Evolutionary conservation across 1,284 basidiomycete species (phyloP).

Genomic region (Trichosporon coremiiforme): DNA sequence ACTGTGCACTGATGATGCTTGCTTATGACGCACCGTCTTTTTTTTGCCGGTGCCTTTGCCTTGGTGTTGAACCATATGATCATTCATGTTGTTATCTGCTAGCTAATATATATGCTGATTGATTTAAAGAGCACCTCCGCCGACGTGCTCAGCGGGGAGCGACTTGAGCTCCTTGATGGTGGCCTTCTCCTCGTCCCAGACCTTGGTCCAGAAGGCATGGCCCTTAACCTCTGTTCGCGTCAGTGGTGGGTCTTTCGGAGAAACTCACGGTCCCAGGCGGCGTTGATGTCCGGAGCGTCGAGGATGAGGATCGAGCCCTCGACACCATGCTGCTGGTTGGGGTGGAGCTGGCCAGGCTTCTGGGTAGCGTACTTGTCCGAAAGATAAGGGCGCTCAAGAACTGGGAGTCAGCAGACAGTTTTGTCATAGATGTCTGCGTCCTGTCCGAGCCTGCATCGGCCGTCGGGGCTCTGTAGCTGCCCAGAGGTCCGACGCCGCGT

Average conservation of each 20-base stretch:
- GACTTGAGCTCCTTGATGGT: constrained; percentile 16
- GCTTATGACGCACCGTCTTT: not conserved
- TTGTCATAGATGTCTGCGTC: too few relatives aligned
- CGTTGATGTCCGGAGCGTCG: constrained; percentile 16
- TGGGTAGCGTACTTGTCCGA: constrained; percentile 13
- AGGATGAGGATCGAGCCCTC: constrained; percentile 13
- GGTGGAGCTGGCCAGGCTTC: not conserved
- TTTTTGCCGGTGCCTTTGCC: not conserved
- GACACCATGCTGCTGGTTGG: not conserved
- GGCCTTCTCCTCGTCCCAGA: constrained; percentile 18
- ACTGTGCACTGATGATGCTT: not conserved
- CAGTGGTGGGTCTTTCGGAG: not conserved
- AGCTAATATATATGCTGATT: not conserved
- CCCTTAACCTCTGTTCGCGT: not conserved
- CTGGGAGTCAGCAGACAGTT: not conserved
- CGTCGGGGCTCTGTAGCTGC: too few relatives aligned
- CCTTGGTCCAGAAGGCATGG: constrained; percentile 15
- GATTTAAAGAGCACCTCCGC: not conserved
- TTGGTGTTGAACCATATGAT: not conserved
- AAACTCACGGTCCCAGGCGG: constrained; percentile 1
- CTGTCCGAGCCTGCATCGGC: too few relatives aligned
- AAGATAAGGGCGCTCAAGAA: constrained; percentile 9
- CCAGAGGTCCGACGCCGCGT: not conserved
- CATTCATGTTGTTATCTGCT: not conserved
- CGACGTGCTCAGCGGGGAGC: constrained; percentile 3